A percentile compares a stretch with the other conserved stretches of the same genome.
Conservation (phyloP, 352 stramenopile genomes). For the Pythium biforme region DNA sequence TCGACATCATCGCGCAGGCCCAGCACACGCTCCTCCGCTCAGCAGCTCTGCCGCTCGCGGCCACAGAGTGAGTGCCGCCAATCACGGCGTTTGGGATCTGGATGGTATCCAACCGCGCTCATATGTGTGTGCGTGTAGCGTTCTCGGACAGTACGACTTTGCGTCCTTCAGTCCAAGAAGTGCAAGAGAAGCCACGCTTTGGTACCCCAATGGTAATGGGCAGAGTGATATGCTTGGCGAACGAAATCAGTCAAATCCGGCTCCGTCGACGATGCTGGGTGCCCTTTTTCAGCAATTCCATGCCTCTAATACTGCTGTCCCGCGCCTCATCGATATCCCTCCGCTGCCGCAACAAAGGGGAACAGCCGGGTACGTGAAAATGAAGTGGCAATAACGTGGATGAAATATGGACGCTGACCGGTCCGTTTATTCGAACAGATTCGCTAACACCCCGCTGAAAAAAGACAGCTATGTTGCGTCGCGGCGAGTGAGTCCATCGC, state of each 20-base stretch:
- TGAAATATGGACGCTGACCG: neutral
- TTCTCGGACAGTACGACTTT: constrained; percentile 17
- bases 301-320: neutral
- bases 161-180: constrained; percentile 7
- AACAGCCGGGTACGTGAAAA: neutral
- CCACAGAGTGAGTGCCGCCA: constrained; percentile 33
- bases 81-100: neutral
- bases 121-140: neutral
- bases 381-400: neutral
- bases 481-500: neutral
- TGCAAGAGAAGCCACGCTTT: constrained; percentile 12
- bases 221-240: too few relatives aligned
- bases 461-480: neutral
- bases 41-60: constrained; percentile 34
- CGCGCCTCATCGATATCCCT: constrained; percentile 16
- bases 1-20: constrained; percentile 40
- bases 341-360: neutral
- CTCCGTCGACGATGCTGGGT: neutral
- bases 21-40: constrained; percentile 28
- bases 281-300: constrained; percentile 8
- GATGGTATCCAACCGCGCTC: neutral
- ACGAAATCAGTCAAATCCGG: neutral
- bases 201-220: constrained; percentile 21
- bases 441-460: neutral
- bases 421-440: neutral